A percentile compares a stretch with the other conserved stretches of the same genome.
These are phyloP conservation scores for Drosera spatulata DNA, from an alignment of 179 eudicot species.

Conservation along the genomic window DNA sequence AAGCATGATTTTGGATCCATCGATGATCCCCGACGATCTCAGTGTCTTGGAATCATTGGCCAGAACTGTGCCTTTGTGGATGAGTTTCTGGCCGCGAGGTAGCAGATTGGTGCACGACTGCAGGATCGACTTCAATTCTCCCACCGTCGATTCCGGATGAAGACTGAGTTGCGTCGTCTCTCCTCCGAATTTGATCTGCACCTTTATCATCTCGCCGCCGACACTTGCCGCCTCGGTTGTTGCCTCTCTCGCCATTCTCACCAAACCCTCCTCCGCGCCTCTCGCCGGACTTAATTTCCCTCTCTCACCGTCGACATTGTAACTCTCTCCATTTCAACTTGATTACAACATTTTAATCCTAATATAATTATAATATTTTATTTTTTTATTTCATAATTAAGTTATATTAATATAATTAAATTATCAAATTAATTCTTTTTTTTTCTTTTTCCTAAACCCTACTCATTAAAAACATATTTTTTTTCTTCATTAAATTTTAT, in stretches of 20 bases:
- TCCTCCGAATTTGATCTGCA: constrained; percentile 68
- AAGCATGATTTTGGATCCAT: constrained; percentile 84
- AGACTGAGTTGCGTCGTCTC: constrained; percentile 34
- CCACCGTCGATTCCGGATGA: constrained; percentile 29
- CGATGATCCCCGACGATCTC: constrained; percentile 26
- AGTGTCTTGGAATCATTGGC: constrained; percentile 49
- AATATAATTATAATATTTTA: no score
- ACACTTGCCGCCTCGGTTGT: no score
- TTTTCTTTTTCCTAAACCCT: no score
- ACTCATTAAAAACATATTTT: no score
- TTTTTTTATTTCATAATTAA: no score
- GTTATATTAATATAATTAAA: no score
- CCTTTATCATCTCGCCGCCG: constrained; percentile 15
- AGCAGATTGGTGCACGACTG: constrained; percentile 80
- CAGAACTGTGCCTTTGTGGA: constrained; percentile 44
- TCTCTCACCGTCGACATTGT: no score
- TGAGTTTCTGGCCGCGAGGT: constrained; percentile 91
- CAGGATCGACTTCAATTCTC: constrained; percentile 53
- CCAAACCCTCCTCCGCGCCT: not conserved
- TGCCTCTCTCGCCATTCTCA: constrained; percentile 4
- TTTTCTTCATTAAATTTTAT: no score
- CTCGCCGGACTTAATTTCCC: no score
- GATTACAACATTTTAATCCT: no score
- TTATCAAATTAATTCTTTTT: no score
- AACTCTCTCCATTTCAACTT: no score